Base-by-base conservation (phyloP, 768 basidiomycete species). In the Leccinum longicurvipes region DNA sequence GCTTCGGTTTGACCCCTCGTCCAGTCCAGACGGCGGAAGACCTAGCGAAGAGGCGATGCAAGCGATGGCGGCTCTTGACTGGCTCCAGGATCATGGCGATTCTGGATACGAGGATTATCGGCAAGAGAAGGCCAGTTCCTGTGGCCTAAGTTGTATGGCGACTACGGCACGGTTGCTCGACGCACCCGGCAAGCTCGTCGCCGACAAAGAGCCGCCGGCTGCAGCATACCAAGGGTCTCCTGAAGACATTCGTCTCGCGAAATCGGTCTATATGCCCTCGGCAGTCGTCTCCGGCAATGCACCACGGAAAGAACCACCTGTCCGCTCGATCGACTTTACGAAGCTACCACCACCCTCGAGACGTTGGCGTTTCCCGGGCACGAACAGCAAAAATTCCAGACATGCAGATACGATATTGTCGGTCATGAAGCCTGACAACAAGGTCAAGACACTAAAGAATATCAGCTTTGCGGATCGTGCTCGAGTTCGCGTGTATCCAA, bases 261-360 rank as follows among this genome's bases (percentile, higher is more conserved):
- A 49, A 27, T 6, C 47, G 8, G 27, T 9, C 10, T 25, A 19
- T 8, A 17, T 24, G 5, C 31, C 55, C 53, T 54, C 36, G 5
- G 34, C 51, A 11, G 19, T 24, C 53, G 17, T 6, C 47, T 36
- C 42, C 7, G 19, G n/a, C 2, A 34, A 50, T 27, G 39, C 5
- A 9, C 47, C 24, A 14, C 19, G 49, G 17, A 49, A 56, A 19
- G 21, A 25, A 14, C 27, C 39, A 10, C 51, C 62, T 6, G 52
- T 63, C 15, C 64, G 61, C 23, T 55, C 58, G 36, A 71, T 72
- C 54, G 71, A 70, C 55, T 71, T 72, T 51, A 69, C 69, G 21
- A 60, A 60, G 27, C 46, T 57, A 5, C 59, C 64, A 4, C 51
- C 59, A 10, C 51, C 53, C 3, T 52, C 24, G 29, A 54, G 56